phyloP scores from a whole-genome alignment of 257 asterid genomes.

The Thymus quinquecostatus region DNA sequence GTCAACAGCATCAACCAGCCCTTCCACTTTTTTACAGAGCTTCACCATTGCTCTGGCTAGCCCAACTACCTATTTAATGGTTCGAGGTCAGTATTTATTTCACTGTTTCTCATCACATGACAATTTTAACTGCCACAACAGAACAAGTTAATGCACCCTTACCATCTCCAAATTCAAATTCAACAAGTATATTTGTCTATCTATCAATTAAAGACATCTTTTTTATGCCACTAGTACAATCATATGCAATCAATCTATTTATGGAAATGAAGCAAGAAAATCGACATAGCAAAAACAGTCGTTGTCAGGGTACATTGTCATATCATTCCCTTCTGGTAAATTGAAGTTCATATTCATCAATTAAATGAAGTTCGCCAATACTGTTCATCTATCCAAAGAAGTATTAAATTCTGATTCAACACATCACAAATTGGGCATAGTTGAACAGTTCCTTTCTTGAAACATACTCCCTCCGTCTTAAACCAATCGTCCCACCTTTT shows the following conservation, averaged over 20 bases:
- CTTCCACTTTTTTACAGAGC: slow-evolving; percentile 72
- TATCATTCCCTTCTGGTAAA: neutral
- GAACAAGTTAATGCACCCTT: slow-evolving; percentile 16
- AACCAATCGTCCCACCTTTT: no score
- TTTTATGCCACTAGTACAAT: neutral
- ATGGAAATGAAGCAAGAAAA: slow-evolving; percentile 20
- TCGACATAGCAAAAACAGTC: neutral
- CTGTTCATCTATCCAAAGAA: neutral
- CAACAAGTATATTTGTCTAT: neutral
- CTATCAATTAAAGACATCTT: neutral
- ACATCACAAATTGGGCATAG: neutral
- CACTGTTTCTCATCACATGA: slow-evolving; percentile 19
- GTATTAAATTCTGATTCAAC: neutral
- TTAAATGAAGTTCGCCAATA: neutral
- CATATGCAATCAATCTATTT: neutral
- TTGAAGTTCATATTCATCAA: slow-evolving; percentile 1
- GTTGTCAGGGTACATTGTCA: neutral
- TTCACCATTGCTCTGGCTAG: slow-evolving; percentile 92
- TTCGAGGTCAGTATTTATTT: slow-evolving; percentile 33
- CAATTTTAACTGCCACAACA: slow-evolving; percentile 9
- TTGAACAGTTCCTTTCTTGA: no score
- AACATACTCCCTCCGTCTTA: neutral
- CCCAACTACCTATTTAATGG: slow-evolving; percentile 72
- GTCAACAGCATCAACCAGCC: slow-evolving; percentile 75
- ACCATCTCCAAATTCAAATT: neutral